Conservation (phyloP, 805 yeast genomes). For the Kurtzmaniella cleridarum region DNA sequence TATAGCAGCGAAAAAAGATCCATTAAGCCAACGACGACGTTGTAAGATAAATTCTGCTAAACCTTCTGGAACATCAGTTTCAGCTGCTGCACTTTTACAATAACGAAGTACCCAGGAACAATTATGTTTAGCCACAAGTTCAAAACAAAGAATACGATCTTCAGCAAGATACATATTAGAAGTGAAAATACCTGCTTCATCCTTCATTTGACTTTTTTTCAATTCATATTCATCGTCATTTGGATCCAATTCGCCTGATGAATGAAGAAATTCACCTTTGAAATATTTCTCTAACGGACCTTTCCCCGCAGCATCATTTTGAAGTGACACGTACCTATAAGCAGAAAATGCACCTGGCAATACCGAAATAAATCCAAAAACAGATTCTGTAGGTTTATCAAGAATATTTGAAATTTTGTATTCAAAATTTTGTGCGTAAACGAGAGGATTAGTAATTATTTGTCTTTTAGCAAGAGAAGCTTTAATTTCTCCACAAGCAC, state of each 20-base stretch:
- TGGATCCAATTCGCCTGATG: constrained; percentile 54
- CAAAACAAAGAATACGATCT: constrained; percentile 63
- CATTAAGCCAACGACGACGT: constrained; percentile 66
- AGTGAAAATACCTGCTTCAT: constrained; percentile 52
- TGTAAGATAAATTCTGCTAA: constrained; percentile 60
- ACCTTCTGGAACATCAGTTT: constrained; percentile 63
- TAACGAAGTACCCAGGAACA: constrained; percentile 59
- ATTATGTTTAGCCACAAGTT: constrained; percentile 52
- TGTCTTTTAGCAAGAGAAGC: constrained; percentile 47
- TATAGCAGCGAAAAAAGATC: constrained; percentile 63
- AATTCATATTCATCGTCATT: constrained; percentile 45
- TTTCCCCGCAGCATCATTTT: constrained; percentile 45
- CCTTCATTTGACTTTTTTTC: constrained; percentile 30
- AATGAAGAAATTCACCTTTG: constrained; percentile 57
- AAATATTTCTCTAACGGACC: constrained; percentile 64
- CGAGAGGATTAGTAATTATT: constrained; percentile 53
- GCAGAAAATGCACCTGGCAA: constrained; percentile 70
- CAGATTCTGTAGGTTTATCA: constrained; percentile 62
- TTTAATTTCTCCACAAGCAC: constrained; percentile 69
- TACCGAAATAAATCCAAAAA: constrained; percentile 60
- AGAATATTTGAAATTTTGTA: constrained; percentile 62
- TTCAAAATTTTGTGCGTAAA: constrained; percentile 63
- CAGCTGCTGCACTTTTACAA: constrained; percentile 59
- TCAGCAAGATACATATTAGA: constrained; percentile 69
- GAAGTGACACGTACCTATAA: constrained; percentile 53